A percentile compares a stretch with the other conserved stretches of the same genome.
Conservation (phyloP, 2,329 filamentous ascomycete species). For the Aaosphaeria arxii region DNA sequence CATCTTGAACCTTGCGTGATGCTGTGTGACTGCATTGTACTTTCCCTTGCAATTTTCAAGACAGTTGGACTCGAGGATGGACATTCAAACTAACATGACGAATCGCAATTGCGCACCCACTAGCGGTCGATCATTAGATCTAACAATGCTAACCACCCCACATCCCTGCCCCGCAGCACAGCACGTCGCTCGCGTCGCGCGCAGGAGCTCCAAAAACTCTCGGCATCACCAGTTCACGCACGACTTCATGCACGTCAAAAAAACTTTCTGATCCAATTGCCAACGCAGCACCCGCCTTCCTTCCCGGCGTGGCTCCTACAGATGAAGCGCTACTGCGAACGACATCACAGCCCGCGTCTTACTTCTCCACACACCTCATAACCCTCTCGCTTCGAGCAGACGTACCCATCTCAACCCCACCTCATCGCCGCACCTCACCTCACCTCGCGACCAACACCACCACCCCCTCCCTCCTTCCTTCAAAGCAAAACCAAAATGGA, state of each 20-base stretch:
- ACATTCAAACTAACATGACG: no score
- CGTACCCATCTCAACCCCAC: neutral
- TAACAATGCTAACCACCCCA: slow-evolving; percentile 3
- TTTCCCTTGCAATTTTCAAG: neutral
- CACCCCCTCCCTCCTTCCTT: neutral
- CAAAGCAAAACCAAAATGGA: slow-evolving; percentile 37
- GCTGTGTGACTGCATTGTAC: neutral
- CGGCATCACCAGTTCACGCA: no score
- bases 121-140: slow-evolving; percentile 7
- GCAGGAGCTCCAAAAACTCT: no score
- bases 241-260: no score
- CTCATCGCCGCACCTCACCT: neutral
- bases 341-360: neutral
- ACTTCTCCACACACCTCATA: neutral
- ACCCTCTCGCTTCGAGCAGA: neutral
- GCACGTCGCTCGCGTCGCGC: neutral
- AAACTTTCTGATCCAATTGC: no score
- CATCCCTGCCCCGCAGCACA: slow-evolving; percentile 9
- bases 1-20: neutral
- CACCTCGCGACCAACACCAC: neutral
- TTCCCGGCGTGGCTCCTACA: no score
- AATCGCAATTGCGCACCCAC: neutral
- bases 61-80: no score
- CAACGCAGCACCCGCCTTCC: no score
- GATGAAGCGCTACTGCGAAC: no score